Evolutionary conservation across 352 stramenopile species (phyloP), one percentile per base, ranked within the genome.

Genomic region (Globisporangium solare): DNA sequence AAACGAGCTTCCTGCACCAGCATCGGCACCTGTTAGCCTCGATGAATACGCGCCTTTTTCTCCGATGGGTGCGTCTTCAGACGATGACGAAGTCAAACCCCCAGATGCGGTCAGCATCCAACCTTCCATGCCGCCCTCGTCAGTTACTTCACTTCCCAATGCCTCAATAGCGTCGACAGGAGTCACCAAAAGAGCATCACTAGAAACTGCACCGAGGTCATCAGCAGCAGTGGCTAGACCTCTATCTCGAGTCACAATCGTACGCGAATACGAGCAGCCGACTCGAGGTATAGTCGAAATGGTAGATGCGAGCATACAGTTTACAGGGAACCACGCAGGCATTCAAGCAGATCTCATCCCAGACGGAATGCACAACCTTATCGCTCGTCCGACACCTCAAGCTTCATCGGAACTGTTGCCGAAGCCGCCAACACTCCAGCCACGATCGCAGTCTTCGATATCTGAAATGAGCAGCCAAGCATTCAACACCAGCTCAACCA

Each of bases 261-360:
- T 91, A 3, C 76, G 81, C 27, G 76, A 73, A 31, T 88, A 83
- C 32, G 58, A 78, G 17, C 27, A 55, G 5, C 27, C 63, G 0
- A 31, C 46, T 27, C 53, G 35, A 8, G 32, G 20, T 3, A 57
- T 47, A 7, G 55, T 73, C 1, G 78, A 89, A 54, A 91, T 76
- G 70, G 72, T 70, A 63, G 81, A 91, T 21, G 81, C 73, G 10
- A 74, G 65, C 24, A 91, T 78, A 40, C 81, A 91, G 40, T 89
- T 76, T 56, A 91, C 81, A 3, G 81, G 81, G 15, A 91, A 91
- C 47, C 81, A 91, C 55, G 79, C 79, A 17, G 67, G 56, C 8
- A 83, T 89, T 41, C 81, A 91, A 67, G 69, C 81, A 2, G 76
- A 91, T 42, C 39, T 91, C 10, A 68, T 73, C 8, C 76, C 81